Evolutionary conservation across 768 basidiomycete species (phyloP).

Genomic region (Macrolepiota albuminosa): DNA sequence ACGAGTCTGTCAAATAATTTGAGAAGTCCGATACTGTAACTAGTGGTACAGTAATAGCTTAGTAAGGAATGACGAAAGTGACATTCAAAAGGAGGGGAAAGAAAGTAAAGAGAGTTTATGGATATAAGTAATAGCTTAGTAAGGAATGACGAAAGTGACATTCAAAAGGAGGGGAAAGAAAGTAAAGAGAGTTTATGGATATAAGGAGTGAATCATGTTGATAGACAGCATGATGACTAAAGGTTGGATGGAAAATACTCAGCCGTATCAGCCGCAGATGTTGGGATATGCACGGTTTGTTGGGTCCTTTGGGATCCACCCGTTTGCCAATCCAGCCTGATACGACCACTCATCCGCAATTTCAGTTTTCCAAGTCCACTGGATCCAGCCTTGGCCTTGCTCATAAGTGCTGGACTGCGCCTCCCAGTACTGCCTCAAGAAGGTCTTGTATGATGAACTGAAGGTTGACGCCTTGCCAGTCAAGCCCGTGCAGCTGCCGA

Average conservation of each 20-base stretch:
- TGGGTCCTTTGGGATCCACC: constrained; percentile 76
- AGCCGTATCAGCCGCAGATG: constrained; percentile 56
- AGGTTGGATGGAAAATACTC: constrained; percentile 1
- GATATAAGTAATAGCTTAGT: not conserved
- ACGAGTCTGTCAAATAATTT: not conserved
- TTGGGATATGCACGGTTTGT: constrained; percentile 48
- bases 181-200: not conserved
- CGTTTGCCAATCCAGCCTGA: constrained; percentile 69
- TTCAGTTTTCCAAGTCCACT: constrained; percentile 87
- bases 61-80: constrained; percentile 2
- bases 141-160: constrained; percentile 1
- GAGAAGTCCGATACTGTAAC: not conserved
- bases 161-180: constrained; percentile 2
- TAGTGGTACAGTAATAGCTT: constrained; percentile 1
- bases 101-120: not conserved
- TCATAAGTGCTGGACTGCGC: constrained; percentile 77
- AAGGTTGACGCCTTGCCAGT: constrained; percentile 76
- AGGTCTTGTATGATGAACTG: constrained; percentile 73
- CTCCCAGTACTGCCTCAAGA: constrained; percentile 80
- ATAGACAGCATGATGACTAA: no score
- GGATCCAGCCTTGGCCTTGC: constrained; percentile 67
- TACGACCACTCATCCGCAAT: constrained; percentile 88
- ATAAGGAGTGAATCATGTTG: not conserved
- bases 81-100: constrained; percentile 1
- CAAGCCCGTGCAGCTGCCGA: constrained; percentile 70